Evolutionary conservation across 176 grass and related monocot species (phyloP).

Genomic region (Pharus latifolius): DNA sequence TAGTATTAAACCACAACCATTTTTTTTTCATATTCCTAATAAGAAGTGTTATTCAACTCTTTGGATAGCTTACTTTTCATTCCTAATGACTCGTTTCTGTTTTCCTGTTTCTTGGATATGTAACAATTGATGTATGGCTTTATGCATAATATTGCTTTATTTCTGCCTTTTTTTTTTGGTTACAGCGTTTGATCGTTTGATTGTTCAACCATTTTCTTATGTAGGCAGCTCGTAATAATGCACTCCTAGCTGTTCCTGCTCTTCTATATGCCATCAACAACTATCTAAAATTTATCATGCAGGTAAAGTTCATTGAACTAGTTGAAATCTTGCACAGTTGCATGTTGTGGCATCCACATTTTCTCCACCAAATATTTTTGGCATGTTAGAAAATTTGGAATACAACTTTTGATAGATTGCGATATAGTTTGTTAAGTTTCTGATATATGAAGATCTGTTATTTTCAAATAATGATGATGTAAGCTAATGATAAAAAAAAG

Average conservation of each 20-base stretch:
- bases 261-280: constrained; percentile 98
- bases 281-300: constrained; percentile 99
- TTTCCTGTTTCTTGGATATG: neutral
- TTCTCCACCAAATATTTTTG: neutral
- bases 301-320: constrained; percentile 55
- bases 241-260: constrained; percentile 88
- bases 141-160: neutral
- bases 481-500: neutral
- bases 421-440: neutral
- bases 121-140: neutral
- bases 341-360: neutral
- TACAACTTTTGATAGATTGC: neutral
- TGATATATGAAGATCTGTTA: neutral
- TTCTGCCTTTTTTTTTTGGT: neutral
- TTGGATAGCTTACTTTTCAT: neutral
- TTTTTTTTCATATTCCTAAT: neutral
- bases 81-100: neutral
- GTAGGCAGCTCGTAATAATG: constrained; percentile 93
- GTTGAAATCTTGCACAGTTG: neutral
- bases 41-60: neutral
- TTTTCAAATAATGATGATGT: neutral
- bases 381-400: neutral
- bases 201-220: constrained; percentile 23
- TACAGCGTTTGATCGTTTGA: neutral
- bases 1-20: neutral